phyloP scores from a whole-genome alignment of 1,139 yeast species.

The Suhomyces coccinellae region DNA sequence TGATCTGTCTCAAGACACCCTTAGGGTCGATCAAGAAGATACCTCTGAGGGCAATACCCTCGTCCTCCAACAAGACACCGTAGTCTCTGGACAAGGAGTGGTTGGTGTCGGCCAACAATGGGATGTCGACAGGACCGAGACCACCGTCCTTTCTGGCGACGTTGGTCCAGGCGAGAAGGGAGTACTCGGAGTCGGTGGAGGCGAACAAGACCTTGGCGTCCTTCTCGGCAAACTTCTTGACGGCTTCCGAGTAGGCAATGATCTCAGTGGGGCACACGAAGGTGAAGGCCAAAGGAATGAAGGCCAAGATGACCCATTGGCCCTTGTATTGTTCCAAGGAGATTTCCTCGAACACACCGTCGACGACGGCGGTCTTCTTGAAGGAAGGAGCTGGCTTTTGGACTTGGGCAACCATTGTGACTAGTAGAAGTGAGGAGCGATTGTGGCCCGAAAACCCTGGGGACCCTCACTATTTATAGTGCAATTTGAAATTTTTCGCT shows the following conservation, averaged over 20 bases:
- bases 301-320: constrained; percentile 95
- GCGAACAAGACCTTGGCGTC: constrained; percentile 91
- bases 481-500: background rate
- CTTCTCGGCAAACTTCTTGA: constrained; percentile 81
- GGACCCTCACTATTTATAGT: constrained; percentile 6
- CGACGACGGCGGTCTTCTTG: constrained; percentile 94
- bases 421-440: background rate
- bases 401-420: constrained; percentile 78
- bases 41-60: constrained; percentile 96
- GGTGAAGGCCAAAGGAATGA: constrained; percentile 98
- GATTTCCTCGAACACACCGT: constrained; percentile 93
- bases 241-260: constrained; percentile 96
- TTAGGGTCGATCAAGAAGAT: constrained; percentile 96
- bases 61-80: constrained; percentile 96
- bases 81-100: constrained; percentile 91
- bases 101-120: constrained; percentile 95
- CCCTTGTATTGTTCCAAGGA: constrained; percentile 95
- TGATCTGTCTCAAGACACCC: constrained; percentile 91
- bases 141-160: constrained; percentile 97
- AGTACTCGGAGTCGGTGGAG: constrained; percentile 97
- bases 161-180: constrained; percentile 97
- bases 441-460: background rate
- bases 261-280: constrained; percentile 99
- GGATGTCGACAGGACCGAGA: constrained; percentile 90
- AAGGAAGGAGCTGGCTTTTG: constrained; percentile 96